Percentiles rank a stretch among this genome's conserved stretches.
These are phyloP conservation scores for Ambrosia trifida DNA, from an alignment of 129 eudicot species.

Conservation along the genomic window DNA sequence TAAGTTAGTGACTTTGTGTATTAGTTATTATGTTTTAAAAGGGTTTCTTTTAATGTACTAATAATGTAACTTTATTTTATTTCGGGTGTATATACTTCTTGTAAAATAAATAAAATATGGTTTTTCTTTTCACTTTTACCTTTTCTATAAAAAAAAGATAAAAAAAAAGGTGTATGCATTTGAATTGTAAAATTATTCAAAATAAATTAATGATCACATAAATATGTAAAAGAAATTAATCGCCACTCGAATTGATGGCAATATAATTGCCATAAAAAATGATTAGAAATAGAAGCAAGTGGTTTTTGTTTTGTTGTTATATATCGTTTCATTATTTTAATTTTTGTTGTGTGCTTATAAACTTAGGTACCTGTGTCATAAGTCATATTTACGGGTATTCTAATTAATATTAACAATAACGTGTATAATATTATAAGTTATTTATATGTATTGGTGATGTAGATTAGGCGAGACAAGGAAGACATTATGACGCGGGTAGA, in stretches of 20 bases:
- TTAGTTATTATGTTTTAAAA: neutral
- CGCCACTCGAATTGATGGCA: neutral
- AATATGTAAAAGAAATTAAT: neutral
- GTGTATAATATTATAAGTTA: too few species aligned
- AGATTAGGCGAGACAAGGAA: neutral
- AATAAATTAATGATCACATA: neutral
- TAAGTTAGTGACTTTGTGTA: neutral
- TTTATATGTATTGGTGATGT: neutral
- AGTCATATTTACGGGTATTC: neutral
- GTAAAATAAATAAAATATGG: constrained; percentile 4
- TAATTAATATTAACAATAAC: neutral
- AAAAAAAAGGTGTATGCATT: neutral
- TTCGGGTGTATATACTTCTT: constrained; percentile 1
- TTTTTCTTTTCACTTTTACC: neutral
- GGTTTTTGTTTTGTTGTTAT: constrained; percentile 1
- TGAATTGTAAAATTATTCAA: neutral
- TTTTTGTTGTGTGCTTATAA: constrained; percentile 4
- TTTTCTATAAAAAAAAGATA: neutral
- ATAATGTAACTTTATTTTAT: neutral
- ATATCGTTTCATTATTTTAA: neutral
- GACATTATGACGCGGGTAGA: constrained; percentile 15
- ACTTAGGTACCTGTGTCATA: constrained; percentile 25
- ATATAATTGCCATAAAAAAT: too few species aligned
- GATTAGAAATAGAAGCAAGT: neutral
- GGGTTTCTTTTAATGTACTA: neutral